phyloP scores from a whole-genome alignment of 1,284 basidiomycete genomes.

The Marasmius fiardii region DNA sequence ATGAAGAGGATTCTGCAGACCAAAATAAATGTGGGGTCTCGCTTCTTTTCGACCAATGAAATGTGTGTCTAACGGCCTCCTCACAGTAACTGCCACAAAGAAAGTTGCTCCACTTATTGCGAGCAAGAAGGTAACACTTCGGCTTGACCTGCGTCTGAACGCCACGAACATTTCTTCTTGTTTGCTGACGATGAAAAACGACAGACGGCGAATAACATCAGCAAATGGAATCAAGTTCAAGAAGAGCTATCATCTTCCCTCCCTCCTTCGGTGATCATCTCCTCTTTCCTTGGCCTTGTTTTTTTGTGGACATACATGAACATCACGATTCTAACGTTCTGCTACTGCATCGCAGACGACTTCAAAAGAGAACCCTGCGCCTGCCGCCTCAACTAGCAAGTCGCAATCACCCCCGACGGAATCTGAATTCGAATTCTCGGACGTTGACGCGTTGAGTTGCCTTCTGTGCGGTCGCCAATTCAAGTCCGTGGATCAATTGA shows the following conservation, averaged over 20 bases:
- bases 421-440: slow-evolving; percentile 74
- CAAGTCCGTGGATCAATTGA: slow-evolving; percentile 80
- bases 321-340: slow-evolving; percentile 25
- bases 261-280: slow-evolving; percentile 34
- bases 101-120: slow-evolving; percentile 81
- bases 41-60: slow-evolving; percentile 8
- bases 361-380: slow-evolving; percentile 17
- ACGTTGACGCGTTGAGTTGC: slow-evolving; percentile 71
- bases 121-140: slow-evolving; percentile 78
- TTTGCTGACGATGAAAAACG: neutral
- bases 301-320: slow-evolving; percentile 18
- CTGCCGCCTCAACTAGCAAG: slow-evolving; percentile 21
- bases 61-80: slow-evolving; percentile 7
- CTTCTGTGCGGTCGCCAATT: slow-evolving; percentile 90
- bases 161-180: neutral
- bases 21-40: slow-evolving; percentile 55
- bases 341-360: slow-evolving; percentile 27
- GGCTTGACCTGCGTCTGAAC: neutral
- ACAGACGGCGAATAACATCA: slow-evolving; percentile 85
- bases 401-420: slow-evolving; percentile 38
- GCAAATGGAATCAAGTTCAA: slow-evolving; percentile 93
- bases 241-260: slow-evolving; percentile 65
- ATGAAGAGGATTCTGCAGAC: slow-evolving; percentile 37
- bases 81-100: slow-evolving; percentile 58
- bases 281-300: slow-evolving; percentile 27